Base-by-base conservation (phyloP, 2,329 filamentous ascomycete genomes). In the Pseudopithomyces chartarum region DNA sequence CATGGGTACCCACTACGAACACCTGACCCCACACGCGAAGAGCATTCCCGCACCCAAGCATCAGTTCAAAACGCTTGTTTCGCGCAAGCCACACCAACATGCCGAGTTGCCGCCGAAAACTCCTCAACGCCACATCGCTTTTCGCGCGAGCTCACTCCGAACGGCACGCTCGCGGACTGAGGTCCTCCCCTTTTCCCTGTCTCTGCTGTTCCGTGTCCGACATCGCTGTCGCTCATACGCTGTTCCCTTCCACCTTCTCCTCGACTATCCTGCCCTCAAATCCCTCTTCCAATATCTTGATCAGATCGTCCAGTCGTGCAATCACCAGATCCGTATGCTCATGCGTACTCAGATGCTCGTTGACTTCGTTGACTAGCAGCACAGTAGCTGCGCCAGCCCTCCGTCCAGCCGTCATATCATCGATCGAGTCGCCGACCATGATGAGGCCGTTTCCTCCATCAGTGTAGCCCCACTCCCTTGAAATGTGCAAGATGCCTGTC, bases 401-500 rank as follows among this genome's bases (percentile, higher is more conserved):
- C 57, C 89, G 85, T 0, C 95, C 94, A 0, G 94, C 92, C 7
- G 89, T 90, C 86, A 98, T 96, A 73, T 99, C 95, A 73, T 98
- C 95, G 54, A 96, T 86, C 15, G 89, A 92, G 56, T 85, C 83
- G 10, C 81, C 82, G 0, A 84, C 80, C 75, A 84, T 84, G 54
- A 86, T 81, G 48, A 85, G 55, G 26, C 75, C 75, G 19, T 77
- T 70, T 0, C 76, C 80, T 1, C 76, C 73, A 60, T 81, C 78
- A 8, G 75, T 73, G 47, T 69, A 65, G 61, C 65, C 88, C 93
- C 93, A 97, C 56, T 81, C 78, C 61, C 84, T 81, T 0, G 92
- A 92, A 64, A 97, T 97, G 73, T 95, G 90, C 72, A 96, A 71
- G 54, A 97, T 92, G 0, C 92, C 93, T 0, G 91, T 29, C 5